Evolutionary conservation across 495 filamentous ascomycete genomes (phyloP), one percentile per base, ranked within the genome.

Genomic region (Aspergillus indologenus): DNA sequence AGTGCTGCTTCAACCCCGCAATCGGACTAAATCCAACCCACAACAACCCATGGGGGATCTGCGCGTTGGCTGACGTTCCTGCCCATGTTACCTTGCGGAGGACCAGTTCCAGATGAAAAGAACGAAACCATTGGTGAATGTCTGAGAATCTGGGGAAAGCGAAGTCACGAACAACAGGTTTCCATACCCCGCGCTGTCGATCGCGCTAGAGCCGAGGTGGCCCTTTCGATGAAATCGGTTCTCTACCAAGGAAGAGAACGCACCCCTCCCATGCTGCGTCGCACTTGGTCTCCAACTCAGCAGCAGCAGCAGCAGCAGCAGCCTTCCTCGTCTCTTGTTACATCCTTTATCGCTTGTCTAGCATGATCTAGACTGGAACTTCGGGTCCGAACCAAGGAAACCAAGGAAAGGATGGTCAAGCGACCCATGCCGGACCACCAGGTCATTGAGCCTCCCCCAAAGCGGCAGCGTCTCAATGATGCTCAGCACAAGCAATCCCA

Each of bases 381-480:
- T 9, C 26, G 3, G 26, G 9, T 29, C 26, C 9, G 26, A 29
- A 29, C 26, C 26, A 29, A 29, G 26, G 26, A 21, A 23, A 14
- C 45, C n/a, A n/a, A n/a, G n/a, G n/a, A n/a, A 48, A 48, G 20
- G 23, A 48, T 48, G 20, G 34, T 6, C 34, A 40, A 24, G 45
- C 12, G 12, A 21, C 19, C 12, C 45, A 48, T 21, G 45, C 5
- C 12, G 19, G n/a, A 19, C 45, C 21, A 8, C 3, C 45, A n/a
- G 5, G 18, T 21, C 46, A 61, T 56, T 17, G 56, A 59, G 31
- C 59, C 53, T 21, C 59, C 63, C 8, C 57, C 48, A 49, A 65
- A 65, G 22, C 63, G 63, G 3, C 59, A 51, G 29, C 59, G 63
- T 26, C 55, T 61, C 26, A 9, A 29, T 24, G 24, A n/a, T 5